Percentiles rank a stretch among this genome's conserved stretches.
Conservation (phyloP, 2,329 filamentous ascomycete species). For the Colletotrichum graminicola region DNA sequence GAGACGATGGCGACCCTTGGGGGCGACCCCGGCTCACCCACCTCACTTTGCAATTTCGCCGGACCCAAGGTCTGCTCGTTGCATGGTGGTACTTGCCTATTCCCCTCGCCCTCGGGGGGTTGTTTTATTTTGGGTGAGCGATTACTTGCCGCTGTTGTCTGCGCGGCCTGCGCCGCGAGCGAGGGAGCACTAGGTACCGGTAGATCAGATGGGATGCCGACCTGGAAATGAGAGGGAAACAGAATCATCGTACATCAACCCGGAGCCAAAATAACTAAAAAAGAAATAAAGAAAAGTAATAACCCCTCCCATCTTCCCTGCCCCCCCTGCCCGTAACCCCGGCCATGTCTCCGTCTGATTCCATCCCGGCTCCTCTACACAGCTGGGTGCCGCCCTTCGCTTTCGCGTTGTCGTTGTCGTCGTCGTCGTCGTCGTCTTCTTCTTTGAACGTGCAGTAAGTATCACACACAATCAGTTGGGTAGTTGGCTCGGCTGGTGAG, state of each 20-base stretch:
- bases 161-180: not conserved
- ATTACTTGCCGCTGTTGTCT: not conserved
- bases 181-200: too few species aligned
- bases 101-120: not conserved
- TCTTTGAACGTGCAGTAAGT: not conserved
- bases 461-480: not conserved
- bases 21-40: not conserved
- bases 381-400: not conserved
- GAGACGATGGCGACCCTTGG: slow-evolving; percentile 21
- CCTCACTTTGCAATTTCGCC: not conserved
- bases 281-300: too few species aligned
- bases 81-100: not conserved
- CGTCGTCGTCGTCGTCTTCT: too few species aligned
- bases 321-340: too few species aligned
- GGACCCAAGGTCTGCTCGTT: slow-evolving; percentile 4
- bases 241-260: too few species aligned
- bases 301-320: not conserved
- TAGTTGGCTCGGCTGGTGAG: slow-evolving; percentile 3
- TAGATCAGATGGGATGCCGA: too few species aligned
- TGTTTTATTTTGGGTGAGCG: not conserved
- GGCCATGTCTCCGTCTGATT: not conserved
- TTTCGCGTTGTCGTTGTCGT: too few species aligned
- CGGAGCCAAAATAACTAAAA: too few species aligned
- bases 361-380: not conserved
- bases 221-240: not conserved